Base-by-base conservation (phyloP, 2,329 filamentous ascomycete species). In the Aureobasidium vineae region DNA sequence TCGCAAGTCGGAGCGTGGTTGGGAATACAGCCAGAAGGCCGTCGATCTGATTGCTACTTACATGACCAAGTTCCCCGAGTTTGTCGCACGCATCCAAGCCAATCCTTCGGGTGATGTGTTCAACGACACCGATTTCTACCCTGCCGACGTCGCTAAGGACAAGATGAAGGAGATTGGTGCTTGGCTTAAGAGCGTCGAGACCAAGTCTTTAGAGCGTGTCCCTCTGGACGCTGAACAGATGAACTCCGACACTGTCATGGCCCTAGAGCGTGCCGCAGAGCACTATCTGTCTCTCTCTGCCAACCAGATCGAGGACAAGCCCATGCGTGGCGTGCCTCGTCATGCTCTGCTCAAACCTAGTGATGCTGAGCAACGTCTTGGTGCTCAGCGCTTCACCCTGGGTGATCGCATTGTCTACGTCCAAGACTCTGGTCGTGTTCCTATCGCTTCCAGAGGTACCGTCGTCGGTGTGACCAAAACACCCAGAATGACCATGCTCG, bases 171-270 rank as follows among this genome's bases (percentile, higher is more conserved):
- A 98, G 76, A 97, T 99, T 69, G 90, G 88, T 31, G 86, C 88
- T 40, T 99, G 94, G 94, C 83, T 99, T 60, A 99, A 98, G 81
- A 88, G 88, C 49, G 86, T 96, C 54, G 91, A 97, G 76, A 90
- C 91, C 0, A 96, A 92, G 83, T 90, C 89, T 71, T 96, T 99
- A 71, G 94, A 98, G 77, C 89, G 89, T 70, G 95, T 99, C n/a
- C 94, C 95, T 26, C 85, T 99, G 16, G 95, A 99, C 73, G 95
- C 95, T 1, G 91, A 97, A 76, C 96, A 99, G 76, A 87, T 99
- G 5, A 95, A 99, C 77, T 97, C 92, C 0, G 90, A 92, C 68
- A 86, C 92, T 16, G 95, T 98, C 69, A 89, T 88, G 81, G 79
- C 86, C 63, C 89, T 99, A 66, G 92, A 97, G 72, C 78, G 83